Evolutionary conservation across 306 rosid species (phyloP).

Genomic region (Spatholobus suberectus): DNA sequence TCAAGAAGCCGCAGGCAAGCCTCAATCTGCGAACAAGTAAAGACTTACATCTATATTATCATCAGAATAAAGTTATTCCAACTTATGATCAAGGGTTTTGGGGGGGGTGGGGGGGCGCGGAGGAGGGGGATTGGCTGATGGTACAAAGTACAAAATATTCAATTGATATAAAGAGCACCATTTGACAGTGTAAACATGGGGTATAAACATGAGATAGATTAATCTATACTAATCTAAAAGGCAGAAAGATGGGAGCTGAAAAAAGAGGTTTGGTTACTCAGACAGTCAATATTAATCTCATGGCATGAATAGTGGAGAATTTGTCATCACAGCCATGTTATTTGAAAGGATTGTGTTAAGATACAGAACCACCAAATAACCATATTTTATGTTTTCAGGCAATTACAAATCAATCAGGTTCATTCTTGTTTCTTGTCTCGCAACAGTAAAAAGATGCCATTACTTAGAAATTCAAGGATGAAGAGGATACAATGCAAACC

Average conservation of each 20-base stretch:
- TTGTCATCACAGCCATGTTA: background rate
- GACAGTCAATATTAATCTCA: background rate
- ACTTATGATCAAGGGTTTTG: background rate
- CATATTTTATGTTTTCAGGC: background rate
- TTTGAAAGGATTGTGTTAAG: background rate
- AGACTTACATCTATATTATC: background rate
- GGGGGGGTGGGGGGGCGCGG: no score
- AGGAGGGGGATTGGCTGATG: background rate
- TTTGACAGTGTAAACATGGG: no score
- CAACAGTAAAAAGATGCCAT: background rate
- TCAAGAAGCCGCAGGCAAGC: constrained; percentile 58
- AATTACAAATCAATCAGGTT: background rate
- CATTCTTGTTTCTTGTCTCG: background rate
- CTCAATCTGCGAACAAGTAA: constrained; percentile 43
- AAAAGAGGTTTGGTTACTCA: background rate
- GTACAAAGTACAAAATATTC: constrained; percentile 1
- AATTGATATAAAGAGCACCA: background rate
- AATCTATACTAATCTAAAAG: background rate
- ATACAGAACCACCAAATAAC: background rate
- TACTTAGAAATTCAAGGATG: background rate
- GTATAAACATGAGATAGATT: background rate
- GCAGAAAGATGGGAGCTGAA: background rate
- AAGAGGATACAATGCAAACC: background rate
- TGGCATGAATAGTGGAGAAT: background rate
- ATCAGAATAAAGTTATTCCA: background rate